Base-by-base conservation (phyloP, 768 basidiomycete species). In the Coprinellus aureogranulatus region DNA sequence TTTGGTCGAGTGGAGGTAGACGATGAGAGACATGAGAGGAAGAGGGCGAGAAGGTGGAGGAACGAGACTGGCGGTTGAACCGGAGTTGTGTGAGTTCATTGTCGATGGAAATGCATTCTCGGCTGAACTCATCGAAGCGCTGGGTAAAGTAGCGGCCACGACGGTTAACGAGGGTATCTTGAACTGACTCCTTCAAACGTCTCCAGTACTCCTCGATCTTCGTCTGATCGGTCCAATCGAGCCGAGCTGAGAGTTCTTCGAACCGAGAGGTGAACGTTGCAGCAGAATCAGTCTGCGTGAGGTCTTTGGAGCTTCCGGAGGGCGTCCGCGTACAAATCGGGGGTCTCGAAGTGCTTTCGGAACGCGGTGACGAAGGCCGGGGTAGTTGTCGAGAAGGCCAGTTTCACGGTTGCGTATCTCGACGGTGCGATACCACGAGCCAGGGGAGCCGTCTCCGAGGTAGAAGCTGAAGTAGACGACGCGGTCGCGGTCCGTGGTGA, bases 141-240 rank as follows among this genome's bases (percentile, higher is more conserved):
- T 34, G 54, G 11, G 64, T 59, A 53, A 52, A 52, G 37, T 53
- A 55, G 8, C 60, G 62, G 8, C 60, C 55, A 14, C 54, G 50
- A 12, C 61, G 37, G 2, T 49, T 44, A 4, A 64, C 49, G n/a
- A 68, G 54, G 16, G 57, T 55, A 31, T 67, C 64, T 49, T 67
- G 61, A 49, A 72, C 50, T 3, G 60, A 39, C 1, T 59, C 50
- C 53, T 73, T 72, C 26, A 72, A 61, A 11, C 66, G 64, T 2
- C 60, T 53, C 11, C 64, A 59, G 62, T 69, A 72, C n/a, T 58
- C 40, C 12, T 64, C 62, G 42, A 73, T 73, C 47, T 71, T 70
- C 22, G 65, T 71, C 31, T 63, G 44, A 3, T 72, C 65, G 23
- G 65, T 65, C 59, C 63, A 60, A n/a, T 68, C 59, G 18, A 70